Base-by-base conservation (phyloP, 768 basidiomycete genomes). In the Podaxis rugospora region DNA sequence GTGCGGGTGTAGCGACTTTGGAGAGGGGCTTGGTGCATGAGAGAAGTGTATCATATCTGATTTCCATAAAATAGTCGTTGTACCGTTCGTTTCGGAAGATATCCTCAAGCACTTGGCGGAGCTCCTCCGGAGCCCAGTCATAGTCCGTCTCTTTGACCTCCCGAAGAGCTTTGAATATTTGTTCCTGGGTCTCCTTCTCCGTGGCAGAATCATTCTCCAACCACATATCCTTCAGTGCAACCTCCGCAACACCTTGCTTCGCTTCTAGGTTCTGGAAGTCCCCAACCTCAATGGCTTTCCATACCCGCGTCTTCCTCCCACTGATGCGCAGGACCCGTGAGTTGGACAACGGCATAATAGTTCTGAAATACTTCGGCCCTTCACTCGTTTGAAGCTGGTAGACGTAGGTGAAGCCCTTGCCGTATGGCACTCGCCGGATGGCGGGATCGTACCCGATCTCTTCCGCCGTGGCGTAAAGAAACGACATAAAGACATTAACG, bases 141-240 rank as follows among this genome's bases (percentile, higher is more conserved):
- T 54, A 40, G 37, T 37, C 50, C 13, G 44, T 13, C 27, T 51
- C n/a, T 16, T 60, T 40, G 11, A 55, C n/a, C 18, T 55, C 13
- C 11, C 62, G 36, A 9, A 65, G 42, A 13, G 55, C 51, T 2
- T 57, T 14, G 25, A 63, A 63, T 37, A 69, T 62, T n/a, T 18
- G 25, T 0, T 54, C n/a, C 49, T 68, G 67, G 39, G 65, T 63
- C 39, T 68, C 32, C 21, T n/a, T 16, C 37, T 68, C 66, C 1
- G 65, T 64, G 0, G 25, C 10, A 6, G 65, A 53, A 4, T 16
- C 36, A 1, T 14, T 25, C 27, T 64, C 63, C 2, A 70, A 51
- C 67, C 66, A 70, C 5, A 64, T 61, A 42, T 70, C 66, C 58
- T 68, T 67, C 16, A 70, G 25, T 6, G 62, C 64, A 3, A 59